Conservation (phyloP, 176 grass and related monocot genomes). For the Guadua angustifolia region DNA sequence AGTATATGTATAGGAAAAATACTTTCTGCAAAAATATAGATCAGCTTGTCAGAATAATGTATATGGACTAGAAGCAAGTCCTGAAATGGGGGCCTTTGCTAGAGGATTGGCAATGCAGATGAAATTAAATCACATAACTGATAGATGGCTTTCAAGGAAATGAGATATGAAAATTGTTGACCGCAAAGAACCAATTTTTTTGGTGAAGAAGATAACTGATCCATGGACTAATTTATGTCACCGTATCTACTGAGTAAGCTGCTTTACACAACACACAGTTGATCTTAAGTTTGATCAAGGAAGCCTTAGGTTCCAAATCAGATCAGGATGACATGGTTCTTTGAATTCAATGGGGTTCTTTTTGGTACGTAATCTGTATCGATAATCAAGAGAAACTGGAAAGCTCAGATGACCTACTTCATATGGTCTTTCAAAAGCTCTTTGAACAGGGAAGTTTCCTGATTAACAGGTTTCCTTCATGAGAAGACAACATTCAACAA, state of each 20-base stretch:
- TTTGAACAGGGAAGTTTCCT: background rate
- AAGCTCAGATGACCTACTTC: background rate
- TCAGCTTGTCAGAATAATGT: background rate
- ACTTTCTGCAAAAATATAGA: background rate
- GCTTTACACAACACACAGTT: background rate
- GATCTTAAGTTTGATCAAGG: background rate
- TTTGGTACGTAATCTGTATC: background rate
- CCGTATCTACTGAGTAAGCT: background rate
- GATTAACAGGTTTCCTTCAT: background rate
- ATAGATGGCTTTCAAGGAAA: no score
- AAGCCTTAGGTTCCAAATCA: background rate
- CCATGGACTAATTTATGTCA: background rate
- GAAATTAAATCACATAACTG: conserved; percentile 9
- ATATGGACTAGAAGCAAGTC: background rate
- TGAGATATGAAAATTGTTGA: background rate
- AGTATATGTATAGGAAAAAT: conserved; percentile 21
- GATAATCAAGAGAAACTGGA: background rate
- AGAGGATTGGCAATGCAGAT: background rate
- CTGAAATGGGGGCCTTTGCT: background rate
- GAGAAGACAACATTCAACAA: background rate
- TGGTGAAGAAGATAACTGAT: background rate
- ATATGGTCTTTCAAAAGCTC: background rate
- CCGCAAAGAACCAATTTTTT: conserved; percentile 4
- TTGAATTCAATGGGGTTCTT: background rate
- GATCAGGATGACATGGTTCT: background rate